Percentiles rank a stretch among this genome's conserved stretches.
Conservation (phyloP, 2,329 filamentous ascomycete genomes). For the Phoma herbarum region DNA sequence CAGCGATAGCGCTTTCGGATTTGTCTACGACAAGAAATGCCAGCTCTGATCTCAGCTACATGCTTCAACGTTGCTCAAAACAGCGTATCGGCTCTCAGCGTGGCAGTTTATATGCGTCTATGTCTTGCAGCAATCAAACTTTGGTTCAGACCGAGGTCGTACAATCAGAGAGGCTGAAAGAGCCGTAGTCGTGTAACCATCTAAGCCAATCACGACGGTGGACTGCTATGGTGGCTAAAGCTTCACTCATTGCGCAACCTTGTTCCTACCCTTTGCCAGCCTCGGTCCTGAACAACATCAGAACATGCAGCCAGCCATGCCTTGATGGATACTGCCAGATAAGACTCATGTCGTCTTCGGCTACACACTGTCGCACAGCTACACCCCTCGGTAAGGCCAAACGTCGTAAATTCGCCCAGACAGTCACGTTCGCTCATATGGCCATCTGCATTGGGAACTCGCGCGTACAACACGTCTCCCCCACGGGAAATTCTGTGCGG, state of each 20-base stretch:
- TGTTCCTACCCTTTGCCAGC: conserved; percentile 16
- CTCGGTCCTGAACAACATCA: conserved; percentile 3
- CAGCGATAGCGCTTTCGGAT: conserved; percentile 7
- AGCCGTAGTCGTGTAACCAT: conserved; percentile 10
- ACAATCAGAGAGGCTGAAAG: conserved; percentile 20
- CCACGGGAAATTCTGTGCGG: conserved; percentile 1
- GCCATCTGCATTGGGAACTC: conserved; percentile 11
- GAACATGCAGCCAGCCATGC: conserved; percentile 13
- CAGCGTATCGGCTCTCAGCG: conserved; percentile 1
- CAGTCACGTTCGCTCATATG: conserved; percentile 9
- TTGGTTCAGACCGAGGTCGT: conserved; percentile 11
- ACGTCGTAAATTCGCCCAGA: conserved; percentile 4
- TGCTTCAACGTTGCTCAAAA: background rate
- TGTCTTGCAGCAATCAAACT: conserved; percentile 16
- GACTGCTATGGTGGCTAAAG: conserved; percentile 4
- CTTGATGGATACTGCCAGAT: conserved; percentile 11
- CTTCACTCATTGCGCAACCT: conserved; percentile 19
- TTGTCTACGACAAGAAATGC: conserved; percentile 8
- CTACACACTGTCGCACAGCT: conserved; percentile 16
- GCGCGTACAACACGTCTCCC: conserved; percentile 14
- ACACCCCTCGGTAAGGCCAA: conserved; percentile 5
- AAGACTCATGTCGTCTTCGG: conserved; percentile 11
- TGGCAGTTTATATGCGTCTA: background rate
- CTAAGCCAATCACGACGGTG: background rate
- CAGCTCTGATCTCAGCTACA: background rate